phyloP scores from a whole-genome alignment of 352 stramenopile genomes.

The Globisporangium camurandrum region DNA sequence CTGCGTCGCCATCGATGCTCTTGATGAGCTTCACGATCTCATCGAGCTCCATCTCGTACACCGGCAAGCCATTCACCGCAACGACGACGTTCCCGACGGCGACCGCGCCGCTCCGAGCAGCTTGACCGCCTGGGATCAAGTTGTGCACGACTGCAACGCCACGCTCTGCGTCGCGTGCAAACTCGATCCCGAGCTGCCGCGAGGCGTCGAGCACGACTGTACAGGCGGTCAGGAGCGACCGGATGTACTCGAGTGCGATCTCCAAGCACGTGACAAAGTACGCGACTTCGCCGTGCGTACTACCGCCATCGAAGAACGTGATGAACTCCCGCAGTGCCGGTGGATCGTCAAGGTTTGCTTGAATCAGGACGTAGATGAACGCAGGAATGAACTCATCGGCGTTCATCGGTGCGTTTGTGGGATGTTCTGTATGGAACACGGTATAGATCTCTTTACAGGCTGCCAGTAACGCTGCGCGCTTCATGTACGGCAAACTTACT shows the following conservation, averaged over 20 bases:
- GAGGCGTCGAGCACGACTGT: constrained; percentile 67
- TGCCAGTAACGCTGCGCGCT: constrained; percentile 61
- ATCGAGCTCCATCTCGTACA: constrained; percentile 72
- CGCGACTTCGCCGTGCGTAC: constrained; percentile 65
- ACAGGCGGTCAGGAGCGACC: constrained; percentile 73
- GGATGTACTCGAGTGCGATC: constrained; percentile 85
- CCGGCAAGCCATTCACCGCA: constrained; percentile 68
- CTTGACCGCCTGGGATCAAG: constrained; percentile 51
- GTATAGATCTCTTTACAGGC: constrained; percentile 82
- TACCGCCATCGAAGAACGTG: constrained; percentile 64
- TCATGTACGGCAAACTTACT: constrained; percentile 76
- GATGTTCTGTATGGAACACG: constrained; percentile 65
- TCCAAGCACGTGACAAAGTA: constrained; percentile 86
- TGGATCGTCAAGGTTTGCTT: constrained; percentile 57
- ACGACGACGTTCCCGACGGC: constrained; percentile 66
- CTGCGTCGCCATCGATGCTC: constrained; percentile 57
- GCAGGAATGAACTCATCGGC: constrained; percentile 83
- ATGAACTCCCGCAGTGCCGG: constrained; percentile 75
- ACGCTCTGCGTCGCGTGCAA: constrained; percentile 37
- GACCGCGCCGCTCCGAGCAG: constrained; percentile 50
- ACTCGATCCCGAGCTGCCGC: constrained; percentile 71
- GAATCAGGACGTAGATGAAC: constrained; percentile 85
- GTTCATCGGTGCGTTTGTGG: constrained; percentile 67
- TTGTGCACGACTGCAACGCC: constrained; percentile 55
- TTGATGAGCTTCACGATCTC: constrained; percentile 73